These are phyloP conservation scores for Lachancea sp. DNA, from an alignment of 805 yeast species.

Conservation along the genomic window DNA sequence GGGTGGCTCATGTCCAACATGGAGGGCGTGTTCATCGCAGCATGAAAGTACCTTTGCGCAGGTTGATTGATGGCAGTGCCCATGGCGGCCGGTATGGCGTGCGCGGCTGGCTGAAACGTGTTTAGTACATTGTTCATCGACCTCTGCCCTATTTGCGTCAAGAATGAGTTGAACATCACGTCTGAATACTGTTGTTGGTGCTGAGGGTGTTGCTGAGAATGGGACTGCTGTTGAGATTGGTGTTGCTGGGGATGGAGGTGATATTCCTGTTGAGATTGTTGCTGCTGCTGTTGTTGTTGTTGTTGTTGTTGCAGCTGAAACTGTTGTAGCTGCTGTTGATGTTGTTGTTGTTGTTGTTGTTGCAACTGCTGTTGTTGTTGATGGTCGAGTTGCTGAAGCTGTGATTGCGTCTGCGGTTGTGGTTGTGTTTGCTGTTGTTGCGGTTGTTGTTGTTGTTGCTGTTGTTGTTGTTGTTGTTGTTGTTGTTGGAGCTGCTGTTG, in stretches of 20 bases:
- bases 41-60: constrained; percentile 26
- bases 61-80: constrained; percentile 22
- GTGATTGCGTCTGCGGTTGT: constrained; percentile 9
- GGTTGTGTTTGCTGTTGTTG: constrained; percentile 3
- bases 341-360: constrained; percentile 3
- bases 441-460: constrained; percentile 7
- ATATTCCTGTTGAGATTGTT: constrained; percentile 11
- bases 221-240: constrained; percentile 8
- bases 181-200: constrained; percentile 27
- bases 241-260: constrained; percentile 11
- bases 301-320: constrained; percentile 10
- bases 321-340: not conserved
- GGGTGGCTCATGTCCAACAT: constrained; percentile 24
- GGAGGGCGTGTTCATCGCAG: constrained; percentile 17
- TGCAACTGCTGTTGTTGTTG: constrained; percentile 1
- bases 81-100: constrained; percentile 19
- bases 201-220: constrained; percentile 12
- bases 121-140: constrained; percentile 18
- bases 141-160: constrained; percentile 30
- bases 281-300: constrained; percentile 9
- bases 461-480: not conserved
- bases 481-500: constrained; percentile 1
- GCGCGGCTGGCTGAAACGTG: constrained; percentile 15
- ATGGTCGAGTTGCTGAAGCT: constrained; percentile 5
- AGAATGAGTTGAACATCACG: constrained; percentile 31